Evolutionary conservation across 2,329 filamentous ascomycete species (phyloP).

Genomic region (Mollisia scopiformis): DNA sequence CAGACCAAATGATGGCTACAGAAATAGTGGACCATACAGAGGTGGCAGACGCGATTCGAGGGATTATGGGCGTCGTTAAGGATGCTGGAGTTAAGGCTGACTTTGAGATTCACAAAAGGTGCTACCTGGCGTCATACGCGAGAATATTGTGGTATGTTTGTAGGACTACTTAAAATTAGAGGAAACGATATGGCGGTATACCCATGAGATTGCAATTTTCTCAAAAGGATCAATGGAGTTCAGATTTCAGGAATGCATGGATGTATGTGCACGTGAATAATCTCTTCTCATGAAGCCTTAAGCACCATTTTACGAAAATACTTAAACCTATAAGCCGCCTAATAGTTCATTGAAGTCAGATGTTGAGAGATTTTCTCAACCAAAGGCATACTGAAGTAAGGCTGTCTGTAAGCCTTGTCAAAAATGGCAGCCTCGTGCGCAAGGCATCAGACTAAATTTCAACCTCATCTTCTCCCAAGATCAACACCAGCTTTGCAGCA

Average conservation of each 20-base stretch:
- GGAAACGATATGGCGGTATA: not conserved
- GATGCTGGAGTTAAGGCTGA: conserved; percentile 8
- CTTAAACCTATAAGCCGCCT: too few species aligned
- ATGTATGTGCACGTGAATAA: not conserved
- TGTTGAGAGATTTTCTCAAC: too few species aligned
- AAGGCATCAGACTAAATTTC: conserved; percentile 21
- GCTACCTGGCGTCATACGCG: not conserved
- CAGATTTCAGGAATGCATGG: too few species aligned
- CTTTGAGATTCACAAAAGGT: not conserved
- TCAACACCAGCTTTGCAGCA: conserved; percentile 3
- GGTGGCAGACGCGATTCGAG: conserved; percentile 18
- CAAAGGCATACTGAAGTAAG: not conserved
- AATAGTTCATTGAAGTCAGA: too few species aligned
- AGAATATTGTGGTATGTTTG: not conserved
- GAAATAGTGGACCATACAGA: conserved; percentile 11
- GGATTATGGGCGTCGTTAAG: conserved; percentile 24
- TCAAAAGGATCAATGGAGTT: not conserved
- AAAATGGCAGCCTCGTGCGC: conserved; percentile 29
- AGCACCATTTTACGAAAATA: too few species aligned
- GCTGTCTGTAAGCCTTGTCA: not conserved
- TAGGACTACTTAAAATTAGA: conserved; percentile 10
- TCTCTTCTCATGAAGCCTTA: not conserved
- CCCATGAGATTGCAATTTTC: not conserved
- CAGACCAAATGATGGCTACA: conserved; percentile 5
- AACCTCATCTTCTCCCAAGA: conserved; percentile 1